Base-by-base conservation (phyloP, 169 alveolate genomes). In the Plasmodium gaboni region DNA sequence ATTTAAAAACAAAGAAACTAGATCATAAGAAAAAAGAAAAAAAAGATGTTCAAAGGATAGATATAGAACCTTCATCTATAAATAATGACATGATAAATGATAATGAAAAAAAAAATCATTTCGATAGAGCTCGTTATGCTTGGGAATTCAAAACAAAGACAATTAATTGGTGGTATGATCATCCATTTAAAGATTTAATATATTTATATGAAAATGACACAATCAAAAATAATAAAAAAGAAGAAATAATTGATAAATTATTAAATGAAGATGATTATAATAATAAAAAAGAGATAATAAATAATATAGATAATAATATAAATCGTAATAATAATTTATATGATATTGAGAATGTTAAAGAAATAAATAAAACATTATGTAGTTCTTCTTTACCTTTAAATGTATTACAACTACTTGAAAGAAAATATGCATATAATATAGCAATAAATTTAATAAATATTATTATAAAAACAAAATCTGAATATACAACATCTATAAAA, bases 91-190 rank as follows among this genome's bases (percentile, higher is more conserved):
- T 4, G 0, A 51, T 51, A 51, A 51, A 51, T 12, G 17, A 51
- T 2, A 51, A n/a, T 13, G 10, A 73, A 19, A 38, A 59, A 2
- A 71, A 38, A 9, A 22, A 6, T 5, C 2, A 1, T 12, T 73
- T 67, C 2, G 80, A 78, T 17, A 64, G 89, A 38, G 53, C 57
- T 24, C 2, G 15, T 0, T 59, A 65, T 38, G 89, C 89, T 12
- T 78, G 89, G 89, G 38, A 78, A 65, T 78, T 78, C 59, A 78
- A 78, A 48, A 71, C 89, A 2, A 78, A 44, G 3, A 67, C 89
- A 0, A 78, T 78, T 26, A 78, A 78, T 17, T 78, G 89, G 89
- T 78, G 89, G 89, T 55, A 50, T 6, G 89, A 78, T 57, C 89
- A 78, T 42, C 89, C 89, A 0, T 78, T 78, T 26, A 64, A 55